Percentiles rank a stretch among this genome's conserved stretches.
phyloP scores from a whole-genome alignment of 208 protist species.

The Leishmania amazonensis region DNA sequence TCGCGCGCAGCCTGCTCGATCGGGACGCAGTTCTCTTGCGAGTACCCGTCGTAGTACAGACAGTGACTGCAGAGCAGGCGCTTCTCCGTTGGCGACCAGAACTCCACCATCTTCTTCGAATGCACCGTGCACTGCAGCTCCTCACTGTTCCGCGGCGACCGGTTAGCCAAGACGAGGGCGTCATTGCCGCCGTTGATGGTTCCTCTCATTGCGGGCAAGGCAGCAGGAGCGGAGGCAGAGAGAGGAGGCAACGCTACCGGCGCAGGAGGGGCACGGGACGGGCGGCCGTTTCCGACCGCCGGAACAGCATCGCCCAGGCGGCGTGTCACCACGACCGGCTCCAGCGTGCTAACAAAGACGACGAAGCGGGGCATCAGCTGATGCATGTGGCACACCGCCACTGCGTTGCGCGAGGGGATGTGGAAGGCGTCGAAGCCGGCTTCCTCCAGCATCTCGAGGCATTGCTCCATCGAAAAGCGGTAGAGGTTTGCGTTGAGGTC shows the following conservation, averaged over 20 bases:
- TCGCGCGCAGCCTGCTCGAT: constrained; percentile 53
- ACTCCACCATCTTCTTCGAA: constrained; percentile 68
- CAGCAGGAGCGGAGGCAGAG: background rate
- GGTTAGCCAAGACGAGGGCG: background rate
- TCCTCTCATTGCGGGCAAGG: background rate
- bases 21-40: constrained; percentile 60
- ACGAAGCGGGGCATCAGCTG: constrained; percentile 59
- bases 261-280: constrained; percentile 1
- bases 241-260: background rate
- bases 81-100: constrained; percentile 75
- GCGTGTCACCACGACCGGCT: constrained; percentile 26
- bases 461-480: constrained; percentile 64
- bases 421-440: constrained; percentile 66
- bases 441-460: constrained; percentile 61
- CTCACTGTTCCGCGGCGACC: constrained; percentile 4
- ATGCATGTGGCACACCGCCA: constrained; percentile 53
- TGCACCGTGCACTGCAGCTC: constrained; percentile 48
- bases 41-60: constrained; percentile 81
- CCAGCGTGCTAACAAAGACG: constrained; percentile 31
- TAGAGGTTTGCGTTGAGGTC: constrained; percentile 45
- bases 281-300: background rate
- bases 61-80: constrained; percentile 75
- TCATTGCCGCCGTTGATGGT: background rate
- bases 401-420: constrained; percentile 43
- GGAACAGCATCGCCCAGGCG: constrained; percentile 9